Conservation (phyloP, 2,329 filamentous ascomycete genomes). For the Penicillium sp. region DNA sequence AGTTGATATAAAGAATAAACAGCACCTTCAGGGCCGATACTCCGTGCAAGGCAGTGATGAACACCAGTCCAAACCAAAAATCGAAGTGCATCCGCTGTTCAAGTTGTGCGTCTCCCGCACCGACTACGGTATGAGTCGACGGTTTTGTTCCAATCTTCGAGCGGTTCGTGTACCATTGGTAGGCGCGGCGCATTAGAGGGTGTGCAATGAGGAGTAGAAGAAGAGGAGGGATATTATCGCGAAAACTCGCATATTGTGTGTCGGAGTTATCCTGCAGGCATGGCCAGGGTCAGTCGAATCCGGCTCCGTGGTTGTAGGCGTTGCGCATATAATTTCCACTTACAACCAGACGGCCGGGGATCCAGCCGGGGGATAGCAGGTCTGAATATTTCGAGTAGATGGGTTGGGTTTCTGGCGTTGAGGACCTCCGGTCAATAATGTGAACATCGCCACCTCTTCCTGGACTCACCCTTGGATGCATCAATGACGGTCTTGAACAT, state of each 20-base stretch:
- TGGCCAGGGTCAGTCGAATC: conserved; percentile 20
- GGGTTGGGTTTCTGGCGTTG: conserved; percentile 69
- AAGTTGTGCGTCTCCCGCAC: conserved; percentile 58
- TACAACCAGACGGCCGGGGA: conserved; percentile 86
- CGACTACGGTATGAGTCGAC: conserved; percentile 23
- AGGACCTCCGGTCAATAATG: conserved; percentile 15
- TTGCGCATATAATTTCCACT: conserved; percentile 31
- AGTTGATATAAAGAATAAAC: conserved; percentile 78
- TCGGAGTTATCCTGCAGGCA: conserved; percentile 79
- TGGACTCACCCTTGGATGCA: conserved; percentile 74
- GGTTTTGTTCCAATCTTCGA: conserved; percentile 28
- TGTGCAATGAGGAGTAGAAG: conserved; percentile 73
- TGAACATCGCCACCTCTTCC: background rate
- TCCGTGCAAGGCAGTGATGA: conserved; percentile 78
- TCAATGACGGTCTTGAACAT: conserved; percentile 92
- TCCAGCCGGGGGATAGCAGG: conserved; percentile 80
- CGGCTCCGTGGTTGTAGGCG: background rate
- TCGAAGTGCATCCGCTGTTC: conserved; percentile 79
- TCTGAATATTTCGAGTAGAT: conserved; percentile 74
- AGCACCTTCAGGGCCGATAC: conserved; percentile 83
- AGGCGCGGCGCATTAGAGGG: conserved; percentile 73
- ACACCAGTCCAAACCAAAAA: conserved; percentile 75
- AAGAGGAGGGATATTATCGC: conserved; percentile 82
- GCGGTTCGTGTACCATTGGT: conserved; percentile 60
- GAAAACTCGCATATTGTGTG: conserved; percentile 81